These are phyloP conservation scores for Balakata baccata DNA, from an alignment of 345 rosid species.

Conservation along the genomic window DNA sequence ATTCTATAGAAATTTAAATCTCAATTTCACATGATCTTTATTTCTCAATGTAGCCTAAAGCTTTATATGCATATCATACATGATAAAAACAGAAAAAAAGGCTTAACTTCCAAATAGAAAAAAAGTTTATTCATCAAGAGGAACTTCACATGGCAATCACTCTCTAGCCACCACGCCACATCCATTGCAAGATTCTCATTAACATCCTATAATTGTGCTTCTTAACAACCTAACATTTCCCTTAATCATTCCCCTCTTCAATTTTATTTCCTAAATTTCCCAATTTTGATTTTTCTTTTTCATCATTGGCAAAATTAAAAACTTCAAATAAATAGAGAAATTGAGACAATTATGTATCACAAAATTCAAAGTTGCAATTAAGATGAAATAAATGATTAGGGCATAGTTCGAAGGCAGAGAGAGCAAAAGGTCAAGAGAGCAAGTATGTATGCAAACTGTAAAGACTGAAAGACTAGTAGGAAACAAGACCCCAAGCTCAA, in stretches of 20 bases:
- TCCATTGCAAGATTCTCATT: conserved; percentile 20
- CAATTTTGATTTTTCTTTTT: not conserved
- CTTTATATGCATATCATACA: not conserved
- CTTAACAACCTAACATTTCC: not conserved
- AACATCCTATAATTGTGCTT: not conserved
- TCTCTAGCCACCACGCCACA: not conserved
- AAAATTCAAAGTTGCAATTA: conserved; percentile 2
- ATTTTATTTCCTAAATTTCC: not conserved
- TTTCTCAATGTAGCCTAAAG: not conserved
- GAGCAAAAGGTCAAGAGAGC: not conserved
- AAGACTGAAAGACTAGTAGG: conserved; percentile 12
- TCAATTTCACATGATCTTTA: not conserved
- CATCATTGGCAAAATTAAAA: too few species aligned
- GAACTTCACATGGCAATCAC: conserved; percentile 7
- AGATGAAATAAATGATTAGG: not conserved
- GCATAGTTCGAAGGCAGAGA: not conserved
- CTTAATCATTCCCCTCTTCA: not conserved
- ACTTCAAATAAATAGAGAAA: not conserved
- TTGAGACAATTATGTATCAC: not conserved
- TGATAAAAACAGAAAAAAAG: not conserved
- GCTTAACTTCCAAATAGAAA: conserved; percentile 10
- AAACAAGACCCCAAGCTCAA: conserved; percentile 1
- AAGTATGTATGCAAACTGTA: conserved; percentile 4
- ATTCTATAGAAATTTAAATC: not conserved
- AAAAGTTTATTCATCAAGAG: not conserved